Conservation (phyloP, 2,329 filamentous ascomycete genomes). For the Ophiostoma pallidulum region DNA sequence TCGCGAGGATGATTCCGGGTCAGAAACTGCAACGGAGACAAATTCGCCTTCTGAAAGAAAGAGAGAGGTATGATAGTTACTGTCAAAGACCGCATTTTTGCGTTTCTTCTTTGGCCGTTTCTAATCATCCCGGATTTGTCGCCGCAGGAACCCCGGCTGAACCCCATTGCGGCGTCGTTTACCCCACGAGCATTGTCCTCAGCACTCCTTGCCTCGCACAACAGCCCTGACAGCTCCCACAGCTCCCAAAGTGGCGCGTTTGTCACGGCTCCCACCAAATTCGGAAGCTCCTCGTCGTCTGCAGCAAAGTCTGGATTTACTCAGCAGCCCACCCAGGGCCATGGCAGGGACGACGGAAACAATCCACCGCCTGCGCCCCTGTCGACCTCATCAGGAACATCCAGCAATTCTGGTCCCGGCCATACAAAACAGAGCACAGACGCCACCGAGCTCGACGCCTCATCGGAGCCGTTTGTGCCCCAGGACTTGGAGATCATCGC, state of each 20-base stretch:
- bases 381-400: background rate
- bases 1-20: slow-evolving; percentile 13
- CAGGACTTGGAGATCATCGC: background rate
- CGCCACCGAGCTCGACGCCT: slow-evolving; percentile 7
- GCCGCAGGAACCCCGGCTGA: slow-evolving; percentile 42
- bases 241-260: no score
- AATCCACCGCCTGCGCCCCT: background rate
- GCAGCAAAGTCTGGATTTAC: background rate
- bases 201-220: slow-evolving; percentile 2
- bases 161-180: slow-evolving; percentile 46
- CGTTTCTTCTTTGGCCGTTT: slow-evolving; percentile 32
- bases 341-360: background rate
- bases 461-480: background rate
- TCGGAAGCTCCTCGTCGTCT: background rate
- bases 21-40: slow-evolving; percentile 14
- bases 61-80: slow-evolving; percentile 40
- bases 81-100: slow-evolving; percentile 27
- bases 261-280: background rate
- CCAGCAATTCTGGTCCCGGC: slow-evolving; percentile 6
- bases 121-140: slow-evolving; percentile 27
- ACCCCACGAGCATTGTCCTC: slow-evolving; percentile 34
- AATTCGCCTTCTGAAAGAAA: slow-evolving; percentile 29
- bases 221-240: background rate
- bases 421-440: slow-evolving; percentile 12
- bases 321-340: slow-evolving; percentile 3